Evolutionary conservation across 2,329 filamentous ascomycete species (phyloP), one percentile per base, ranked within the genome.

Genomic region (Fonsecaea nubica): DNA sequence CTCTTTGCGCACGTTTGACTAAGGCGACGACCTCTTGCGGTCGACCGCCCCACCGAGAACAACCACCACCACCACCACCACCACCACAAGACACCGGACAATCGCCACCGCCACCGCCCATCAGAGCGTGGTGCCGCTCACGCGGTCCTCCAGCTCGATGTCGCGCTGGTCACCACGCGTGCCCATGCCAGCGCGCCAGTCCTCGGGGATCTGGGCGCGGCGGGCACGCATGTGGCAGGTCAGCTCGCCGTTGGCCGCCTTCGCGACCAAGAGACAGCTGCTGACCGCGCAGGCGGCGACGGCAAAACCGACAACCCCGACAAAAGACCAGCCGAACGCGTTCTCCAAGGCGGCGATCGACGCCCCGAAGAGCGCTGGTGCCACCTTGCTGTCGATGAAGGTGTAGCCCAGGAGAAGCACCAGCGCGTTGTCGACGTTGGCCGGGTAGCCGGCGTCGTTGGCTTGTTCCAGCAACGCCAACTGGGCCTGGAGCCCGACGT

Each of bases 361-460:
- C 30, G 52, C 30, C 30, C 7, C 52, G 25, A 33, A 55, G 30
- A 55, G 52, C 30, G 52, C 48, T 62, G 53, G 36, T 13, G 59
- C 32, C 7, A 52, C 59, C 13, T 55, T 56, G n/a, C 57, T 8
- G 38, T 50, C 53, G 55, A 65, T 18, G 15, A 69, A 69, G 15
- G 64, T 63, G 38, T 69, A 69, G 32, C 67, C 67, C 6, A 65
- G 62, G 36, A 69, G 50, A 13, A 66, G 58, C n/a, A 66, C 48
- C 40, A 54, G 59, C 7, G 67, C 64, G 52, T 69, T 59, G 36
- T 69, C 67, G 36, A 25, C 25, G 36, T 38, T 58, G 18, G 52
- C 36, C 12, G 40, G 21, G 58, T 30, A 40, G 10, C n/a, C 33
- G 4, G 21, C 21, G 21, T 59, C 30, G 40, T 58, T 25, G 21